Percentiles rank a stretch among this genome's conserved stretches.
Conservation (phyloP, 371 early-diverging fungal species). For the Lichtheimia ramosa region DNA sequence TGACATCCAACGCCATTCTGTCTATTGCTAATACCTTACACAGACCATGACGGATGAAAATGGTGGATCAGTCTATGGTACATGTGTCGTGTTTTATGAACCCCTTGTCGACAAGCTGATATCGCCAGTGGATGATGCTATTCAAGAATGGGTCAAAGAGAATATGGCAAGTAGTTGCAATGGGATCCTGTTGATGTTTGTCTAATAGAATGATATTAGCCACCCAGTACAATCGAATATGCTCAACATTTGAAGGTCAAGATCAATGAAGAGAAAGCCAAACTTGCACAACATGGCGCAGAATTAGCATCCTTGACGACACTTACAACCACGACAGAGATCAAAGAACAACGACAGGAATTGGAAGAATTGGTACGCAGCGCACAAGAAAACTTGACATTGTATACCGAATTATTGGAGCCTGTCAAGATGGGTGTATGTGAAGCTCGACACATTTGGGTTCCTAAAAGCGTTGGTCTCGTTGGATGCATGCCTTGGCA, state of each 20-base stretch:
- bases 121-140: constrained; percentile 47
- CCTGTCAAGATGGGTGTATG: constrained; percentile 62
- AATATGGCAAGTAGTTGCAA: constrained; percentile 44
- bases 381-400: constrained; percentile 67
- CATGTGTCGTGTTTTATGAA: constrained; percentile 72
- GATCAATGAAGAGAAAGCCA: constrained; percentile 29
- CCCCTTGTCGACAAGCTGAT: constrained; percentile 36
- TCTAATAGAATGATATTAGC: constrained; percentile 14
- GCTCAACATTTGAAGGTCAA: constrained; percentile 49
- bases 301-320: constrained; percentile 16
- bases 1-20: background rate
- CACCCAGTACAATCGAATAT: constrained; percentile 58
- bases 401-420: constrained; percentile 67
- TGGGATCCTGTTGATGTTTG: background rate
- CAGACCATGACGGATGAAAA: constrained; percentile 71
- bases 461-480: constrained; percentile 73
- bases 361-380: constrained; percentile 43
- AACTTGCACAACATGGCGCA: constrained; percentile 20
- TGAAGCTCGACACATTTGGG: constrained; percentile 63
- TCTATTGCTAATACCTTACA: background rate
- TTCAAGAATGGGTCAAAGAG: constrained; percentile 50
- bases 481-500: constrained; percentile 75
- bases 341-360: constrained; percentile 20
- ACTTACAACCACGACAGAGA: constrained; percentile 21
- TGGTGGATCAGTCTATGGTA: constrained; percentile 70